Percentiles rank a stretch among this genome's conserved stretches.
Evolutionary conservation across 2,329 filamentous ascomycete genomes (phyloP).

Genomic region (Pestalotiopsis sp.): DNA sequence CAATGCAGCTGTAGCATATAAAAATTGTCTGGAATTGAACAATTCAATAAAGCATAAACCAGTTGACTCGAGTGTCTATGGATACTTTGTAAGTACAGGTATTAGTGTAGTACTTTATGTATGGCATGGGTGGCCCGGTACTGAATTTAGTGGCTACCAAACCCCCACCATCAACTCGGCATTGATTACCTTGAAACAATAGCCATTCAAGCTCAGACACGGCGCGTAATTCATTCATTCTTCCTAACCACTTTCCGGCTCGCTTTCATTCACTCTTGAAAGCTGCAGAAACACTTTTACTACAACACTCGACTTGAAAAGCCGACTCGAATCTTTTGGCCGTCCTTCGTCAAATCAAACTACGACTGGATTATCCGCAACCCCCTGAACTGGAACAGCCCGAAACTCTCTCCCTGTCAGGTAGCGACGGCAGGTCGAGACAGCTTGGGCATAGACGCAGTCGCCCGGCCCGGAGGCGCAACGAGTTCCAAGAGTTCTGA

Average conservation of each 20-base stretch:
- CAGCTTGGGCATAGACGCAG: not conserved
- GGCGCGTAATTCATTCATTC: not conserved
- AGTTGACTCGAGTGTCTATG: not conserved
- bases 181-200: slow-evolving; percentile 8
- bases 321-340: not conserved
- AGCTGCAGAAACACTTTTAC: not conserved
- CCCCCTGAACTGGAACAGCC: not conserved
- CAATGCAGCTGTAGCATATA: not conserved
- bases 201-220: slow-evolving; percentile 8
- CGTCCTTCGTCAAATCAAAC: not conserved
- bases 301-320: not conserved
- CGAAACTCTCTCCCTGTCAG: not conserved
- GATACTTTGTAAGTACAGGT: not conserved
- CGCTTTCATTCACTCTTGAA: not conserved
- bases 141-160: not conserved
- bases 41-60: not conserved
- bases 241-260: not conserved
- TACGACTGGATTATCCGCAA: not conserved
- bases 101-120: not conserved
- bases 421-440: not conserved
- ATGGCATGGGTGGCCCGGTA: not conserved
- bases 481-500: not conserved
- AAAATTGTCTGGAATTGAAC: not conserved
- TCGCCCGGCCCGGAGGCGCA: not conserved
- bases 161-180: not conserved